These are phyloP conservation scores for Mycena belliarum DNA, from an alignment of 768 basidiomycete species.

Conservation along the genomic window DNA sequence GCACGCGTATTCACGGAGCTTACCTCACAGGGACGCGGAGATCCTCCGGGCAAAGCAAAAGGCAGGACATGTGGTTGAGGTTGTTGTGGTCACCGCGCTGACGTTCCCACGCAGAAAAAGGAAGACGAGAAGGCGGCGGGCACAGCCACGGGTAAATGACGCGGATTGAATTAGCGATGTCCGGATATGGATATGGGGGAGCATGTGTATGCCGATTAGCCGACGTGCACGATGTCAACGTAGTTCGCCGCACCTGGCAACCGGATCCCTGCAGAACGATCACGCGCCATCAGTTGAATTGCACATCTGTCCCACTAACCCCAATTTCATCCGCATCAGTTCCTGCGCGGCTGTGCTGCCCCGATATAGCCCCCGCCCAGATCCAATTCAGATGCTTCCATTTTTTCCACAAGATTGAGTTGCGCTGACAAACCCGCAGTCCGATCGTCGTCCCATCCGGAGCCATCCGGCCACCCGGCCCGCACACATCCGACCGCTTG, in stretches of 20 bases:
- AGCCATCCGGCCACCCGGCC: slow-evolving; percentile 5
- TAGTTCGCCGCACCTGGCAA: slow-evolving; percentile 8
- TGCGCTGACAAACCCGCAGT: too few species aligned
- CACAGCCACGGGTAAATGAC: slow-evolving; percentile 37
- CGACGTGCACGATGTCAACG: background rate
- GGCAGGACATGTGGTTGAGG: slow-evolving; percentile 40
- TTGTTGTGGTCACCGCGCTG: slow-evolving; percentile 14
- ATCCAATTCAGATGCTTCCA: slow-evolving; percentile 8
- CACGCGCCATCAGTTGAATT: too few species aligned
- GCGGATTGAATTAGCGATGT: slow-evolving; percentile 1
- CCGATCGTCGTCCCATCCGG: too few species aligned
- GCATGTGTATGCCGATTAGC: too few species aligned
- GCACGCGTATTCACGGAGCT: slow-evolving; percentile 23
- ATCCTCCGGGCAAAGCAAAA: slow-evolving; percentile 77
- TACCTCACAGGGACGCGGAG: slow-evolving; percentile 65
- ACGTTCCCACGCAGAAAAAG: slow-evolving; percentile 44
- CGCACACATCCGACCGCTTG: slow-evolving; percentile 6
- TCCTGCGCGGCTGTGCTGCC: slow-evolving; percentile 13
- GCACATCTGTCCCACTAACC: background rate
- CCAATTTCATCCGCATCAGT: slow-evolving; percentile 7
- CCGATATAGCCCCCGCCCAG: background rate
- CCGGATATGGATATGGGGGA: background rate
- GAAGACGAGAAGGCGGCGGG: slow-evolving; percentile 44
- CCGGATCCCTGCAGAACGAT: too few species aligned
- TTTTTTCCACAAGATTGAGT: slow-evolving; percentile 15